Base-by-base conservation (phyloP, 352 stramenopile genomes). In the Phytophthora gonapodyides region DNA sequence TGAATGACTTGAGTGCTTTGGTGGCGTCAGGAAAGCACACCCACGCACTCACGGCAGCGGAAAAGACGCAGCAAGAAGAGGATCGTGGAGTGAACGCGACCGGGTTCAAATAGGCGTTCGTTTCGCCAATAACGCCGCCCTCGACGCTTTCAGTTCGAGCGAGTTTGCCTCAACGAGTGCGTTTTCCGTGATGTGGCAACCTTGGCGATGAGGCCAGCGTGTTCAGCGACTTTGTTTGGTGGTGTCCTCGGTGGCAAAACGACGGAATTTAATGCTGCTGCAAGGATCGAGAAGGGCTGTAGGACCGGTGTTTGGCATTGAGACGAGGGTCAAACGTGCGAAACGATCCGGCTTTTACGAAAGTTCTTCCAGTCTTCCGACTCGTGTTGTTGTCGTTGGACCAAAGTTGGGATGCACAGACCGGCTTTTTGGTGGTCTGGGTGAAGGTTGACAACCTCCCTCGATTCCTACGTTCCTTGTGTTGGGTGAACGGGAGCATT, bases 401-500 rank as follows among this genome's bases (percentile, higher is more conserved):
- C 60, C 11, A 57, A 24, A 3, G 15, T 33, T 7, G 12, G 8
- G 13, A 46, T 24, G 21, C 36, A 5, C 9, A 19, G 42, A 37
- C 43, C 21, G 43, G 24, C 43, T 36, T 41, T 35, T 31, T 13
- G 16, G 19, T 42, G 21, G 21, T 24, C 21, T 24, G 21, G 21
- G n/a, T 31, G 24, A 27, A 31, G 27, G 27, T 7, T 31, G 27
- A 7, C 27, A 31, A 31, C 27, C 27, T 31, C 45, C 3, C 3
- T 16, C 12, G 24, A 11, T 57, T 30, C 38, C 38, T 64, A 77
- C 9, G 57, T n/a, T 37, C 70, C 73, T 17, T 80, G 66, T 1
- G 76, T 77, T 19, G 76, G 76, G 37, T 84, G 64, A 1, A 86
- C 61, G 2, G 70, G 72, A 15, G 70, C 76, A 41, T 82, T 84